phyloP scores from a whole-genome alignment of 352 stramenopile species.

The Nothophytophthora sp. region DNA sequence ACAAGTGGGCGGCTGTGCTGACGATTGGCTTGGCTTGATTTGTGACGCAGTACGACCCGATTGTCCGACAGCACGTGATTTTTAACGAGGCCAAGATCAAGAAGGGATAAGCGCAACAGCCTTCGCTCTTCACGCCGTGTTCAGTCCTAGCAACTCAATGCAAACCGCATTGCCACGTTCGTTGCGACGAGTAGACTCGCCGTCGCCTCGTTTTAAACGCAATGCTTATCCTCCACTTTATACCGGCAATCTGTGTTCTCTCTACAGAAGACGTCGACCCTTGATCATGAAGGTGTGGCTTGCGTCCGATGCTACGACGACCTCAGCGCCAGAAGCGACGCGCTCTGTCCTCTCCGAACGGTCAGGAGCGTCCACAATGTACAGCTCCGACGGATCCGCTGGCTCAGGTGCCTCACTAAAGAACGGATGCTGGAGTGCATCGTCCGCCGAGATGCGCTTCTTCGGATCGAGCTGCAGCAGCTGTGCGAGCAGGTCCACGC shows the following conservation, averaged over 20 bases:
- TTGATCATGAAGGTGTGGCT: constrained; percentile 48
- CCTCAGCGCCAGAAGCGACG: constrained; percentile 16
- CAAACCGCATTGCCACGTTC: constrained; percentile 6
- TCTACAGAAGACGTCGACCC: constrained; percentile 51
- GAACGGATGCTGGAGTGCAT: constrained; percentile 63
- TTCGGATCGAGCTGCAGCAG: constrained; percentile 61
- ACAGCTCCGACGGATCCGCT: constrained; percentile 20
- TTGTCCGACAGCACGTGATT: constrained; percentile 96
- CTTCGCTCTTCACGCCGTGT: constrained; percentile 1
- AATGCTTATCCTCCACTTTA: constrained; percentile 14
- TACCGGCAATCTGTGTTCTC: not conserved
- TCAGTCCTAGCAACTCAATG: constrained; percentile 9
- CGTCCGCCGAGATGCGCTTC: constrained; percentile 52
- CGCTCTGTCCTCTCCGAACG: too few relatives aligned
- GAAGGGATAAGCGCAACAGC: constrained; percentile 60
- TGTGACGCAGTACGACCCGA: constrained; percentile 94
- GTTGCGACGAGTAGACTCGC: constrained; percentile 11
- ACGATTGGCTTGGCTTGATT: too few relatives aligned
- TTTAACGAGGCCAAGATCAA: constrained; percentile 99
- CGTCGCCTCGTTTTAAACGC: constrained; percentile 20
- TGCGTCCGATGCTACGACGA: constrained; percentile 13
- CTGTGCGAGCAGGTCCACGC: constrained; percentile 53
- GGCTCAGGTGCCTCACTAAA: constrained; percentile 54
- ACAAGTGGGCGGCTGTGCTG: too few relatives aligned
- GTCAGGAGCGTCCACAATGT: constrained; percentile 31